Conservation (phyloP, 192 early-diverging fungal species). For the Spinellus fusiger region DNA sequence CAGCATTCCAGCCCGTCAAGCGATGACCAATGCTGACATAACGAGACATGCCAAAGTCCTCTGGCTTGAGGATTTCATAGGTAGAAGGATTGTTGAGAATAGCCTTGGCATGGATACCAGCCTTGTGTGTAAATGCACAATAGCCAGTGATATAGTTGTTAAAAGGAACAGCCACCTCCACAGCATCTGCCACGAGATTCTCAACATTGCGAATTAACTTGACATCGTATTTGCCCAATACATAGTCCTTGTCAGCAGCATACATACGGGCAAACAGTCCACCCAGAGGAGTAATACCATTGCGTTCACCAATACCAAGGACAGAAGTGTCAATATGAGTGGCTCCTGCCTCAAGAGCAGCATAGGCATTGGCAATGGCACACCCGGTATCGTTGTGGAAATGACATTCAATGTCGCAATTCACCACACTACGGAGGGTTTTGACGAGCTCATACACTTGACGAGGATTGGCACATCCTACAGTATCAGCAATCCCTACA, state of each 20-base stretch:
- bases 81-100: conserved; percentile 98
- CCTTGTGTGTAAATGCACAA: conserved; percentile 99
- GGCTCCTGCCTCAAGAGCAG: conserved; percentile 95
- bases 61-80: conserved; percentile 96
- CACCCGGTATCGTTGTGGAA: conserved; percentile 99
- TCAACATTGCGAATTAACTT: conserved; percentile 88
- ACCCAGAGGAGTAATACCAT: conserved; percentile 95
- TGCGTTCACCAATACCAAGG: conserved; percentile 97
- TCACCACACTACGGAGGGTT: conserved; percentile 90
- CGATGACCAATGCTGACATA: conserved; percentile 97
- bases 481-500: conserved; percentile 98
- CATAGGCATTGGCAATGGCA: conserved; percentile 96
- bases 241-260: conserved; percentile 83
- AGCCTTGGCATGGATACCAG: conserved; percentile 99
- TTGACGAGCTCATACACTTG: conserved; percentile 97
- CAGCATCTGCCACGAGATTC: conserved; percentile 92
- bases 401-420: conserved; percentile 98
- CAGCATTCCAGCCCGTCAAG: conserved; percentile 97
- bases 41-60: conserved; percentile 97
- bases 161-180: conserved; percentile 94
- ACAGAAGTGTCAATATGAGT: conserved; percentile 98
- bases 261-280: conserved; percentile 97
- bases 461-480: conserved; percentile 95
- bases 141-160: conserved; percentile 99
- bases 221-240: conserved; percentile 92